Conservation (phyloP, 148 eudicot genomes). For the Amaranthus cruentus region DNA sequence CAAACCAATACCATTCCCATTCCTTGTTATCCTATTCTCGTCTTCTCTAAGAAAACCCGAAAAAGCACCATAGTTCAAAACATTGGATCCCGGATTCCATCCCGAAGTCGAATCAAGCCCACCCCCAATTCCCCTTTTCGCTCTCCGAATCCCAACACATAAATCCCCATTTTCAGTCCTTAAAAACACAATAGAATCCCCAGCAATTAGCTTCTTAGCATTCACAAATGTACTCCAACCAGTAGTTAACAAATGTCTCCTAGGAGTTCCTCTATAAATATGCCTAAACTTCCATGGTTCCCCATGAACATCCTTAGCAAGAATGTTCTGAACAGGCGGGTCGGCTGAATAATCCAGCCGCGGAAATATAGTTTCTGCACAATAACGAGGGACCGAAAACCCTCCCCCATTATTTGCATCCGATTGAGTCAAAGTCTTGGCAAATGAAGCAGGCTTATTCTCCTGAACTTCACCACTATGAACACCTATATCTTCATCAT, state of each 20-base stretch:
- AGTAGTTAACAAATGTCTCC: conserved; percentile 85
- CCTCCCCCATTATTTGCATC: conserved; percentile 99
- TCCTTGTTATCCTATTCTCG: conserved; percentile 39
- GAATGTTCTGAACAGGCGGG: conserved; percentile 87
- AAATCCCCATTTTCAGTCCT: conserved; percentile 85
- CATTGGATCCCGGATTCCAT: conserved; percentile 59
- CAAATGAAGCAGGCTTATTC: conserved; percentile 74
- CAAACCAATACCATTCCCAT: conserved; percentile 30
- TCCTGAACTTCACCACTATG: conserved; percentile 40
- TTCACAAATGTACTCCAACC: conserved; percentile 98
- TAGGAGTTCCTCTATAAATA: conserved; percentile 87
- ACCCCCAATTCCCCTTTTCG: conserved; percentile 66
- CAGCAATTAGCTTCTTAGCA: conserved; percentile 86
- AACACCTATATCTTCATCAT: conserved; percentile 38
- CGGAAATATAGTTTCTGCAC: conserved; percentile 94
- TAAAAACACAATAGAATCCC: conserved; percentile 89
- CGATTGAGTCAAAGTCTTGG: conserved; percentile 87
- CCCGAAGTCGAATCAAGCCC: conserved; percentile 58
- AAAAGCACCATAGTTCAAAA: conserved; percentile 57
- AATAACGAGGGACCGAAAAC: conserved; percentile 87
- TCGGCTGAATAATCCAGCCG: conserved; percentile 72
- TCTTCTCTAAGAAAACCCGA: conserved; percentile 64
- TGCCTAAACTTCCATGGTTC: conserved; percentile 89
- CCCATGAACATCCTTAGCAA: conserved; percentile 93
- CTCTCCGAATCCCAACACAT: conserved; percentile 84